phyloP scores from a whole-genome alignment of 139 green algal species.

The Tetraselmis striata region DNA sequence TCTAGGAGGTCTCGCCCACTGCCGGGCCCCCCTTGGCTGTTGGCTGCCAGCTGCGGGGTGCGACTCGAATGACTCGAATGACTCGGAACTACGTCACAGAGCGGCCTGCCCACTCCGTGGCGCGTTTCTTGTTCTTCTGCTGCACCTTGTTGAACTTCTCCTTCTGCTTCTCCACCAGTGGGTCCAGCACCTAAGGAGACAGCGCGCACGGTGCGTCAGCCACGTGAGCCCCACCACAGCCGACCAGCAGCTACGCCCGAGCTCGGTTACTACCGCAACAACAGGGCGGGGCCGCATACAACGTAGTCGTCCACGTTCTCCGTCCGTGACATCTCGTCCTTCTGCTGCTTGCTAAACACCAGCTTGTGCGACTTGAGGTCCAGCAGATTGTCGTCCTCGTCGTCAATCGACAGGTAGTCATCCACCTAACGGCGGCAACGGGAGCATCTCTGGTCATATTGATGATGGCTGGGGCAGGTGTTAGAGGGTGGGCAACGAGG shows the following conservation, averaged over 20 bases:
- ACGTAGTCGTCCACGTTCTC: conserved; percentile 73
- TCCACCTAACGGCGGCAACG: conserved; percentile 21
- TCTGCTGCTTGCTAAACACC: conserved; percentile 5
- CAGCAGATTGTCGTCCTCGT: conserved; percentile 35
- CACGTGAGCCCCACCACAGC: too few relatives aligned
- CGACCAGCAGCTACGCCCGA: too few relatives aligned
- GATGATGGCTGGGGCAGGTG: too few relatives aligned
- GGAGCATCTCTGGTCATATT: too few relatives aligned
- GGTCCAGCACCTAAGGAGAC: conserved; percentile 64
- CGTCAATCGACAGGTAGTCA: conserved; percentile 30
- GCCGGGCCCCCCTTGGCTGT: conserved; percentile 59
- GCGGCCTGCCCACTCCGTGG: conserved; percentile 51
- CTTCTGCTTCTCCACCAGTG: conserved; percentile 64
- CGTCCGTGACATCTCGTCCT: conserved; percentile 46
- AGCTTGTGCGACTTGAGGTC: conserved; percentile 39
- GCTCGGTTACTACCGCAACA: too few relatives aligned
- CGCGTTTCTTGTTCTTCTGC: conserved; percentile 50
- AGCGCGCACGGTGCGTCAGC: too few relatives aligned
- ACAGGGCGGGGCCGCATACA: too few relatives aligned
- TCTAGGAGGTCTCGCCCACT: conserved; percentile 37
- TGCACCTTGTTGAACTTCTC: conserved; percentile 63
- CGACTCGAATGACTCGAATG: conserved; percentile 41
- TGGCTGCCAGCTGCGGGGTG: conserved; percentile 48
- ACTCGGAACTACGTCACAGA: not conserved
- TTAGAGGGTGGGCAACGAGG: too few relatives aligned